These are phyloP conservation scores for Urtica urens DNA, from an alignment of 306 rosid genomes.

Conservation along the genomic window DNA sequence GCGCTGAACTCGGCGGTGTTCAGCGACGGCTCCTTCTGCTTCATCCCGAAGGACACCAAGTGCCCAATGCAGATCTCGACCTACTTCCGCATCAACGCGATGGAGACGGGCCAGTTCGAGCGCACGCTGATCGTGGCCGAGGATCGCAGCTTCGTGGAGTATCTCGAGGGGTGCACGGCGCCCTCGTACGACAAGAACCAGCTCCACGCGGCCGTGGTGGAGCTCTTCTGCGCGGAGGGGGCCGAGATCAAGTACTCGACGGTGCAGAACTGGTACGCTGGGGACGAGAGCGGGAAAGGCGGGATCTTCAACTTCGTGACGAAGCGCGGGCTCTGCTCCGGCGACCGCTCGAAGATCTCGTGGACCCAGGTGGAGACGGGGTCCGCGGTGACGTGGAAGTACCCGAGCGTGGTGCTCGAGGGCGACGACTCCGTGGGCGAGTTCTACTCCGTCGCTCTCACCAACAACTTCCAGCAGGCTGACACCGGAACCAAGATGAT, in stretches of 20 bases:
- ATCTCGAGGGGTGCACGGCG: constrained; percentile 89
- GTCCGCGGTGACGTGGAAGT: constrained; percentile 89
- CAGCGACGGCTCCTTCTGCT: constrained; percentile 84
- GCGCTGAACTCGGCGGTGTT: constrained; percentile 79
- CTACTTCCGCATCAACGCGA: constrained; percentile 68
- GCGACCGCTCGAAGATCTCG: constrained; percentile 62
- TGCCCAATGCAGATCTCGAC: constrained; percentile 94
- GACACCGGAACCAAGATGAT: constrained; percentile 96
- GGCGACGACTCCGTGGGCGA: constrained; percentile 87
- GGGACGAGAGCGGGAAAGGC: constrained; percentile 76
- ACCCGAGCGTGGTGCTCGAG: constrained; percentile 88
- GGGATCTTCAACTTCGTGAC: constrained; percentile 80
- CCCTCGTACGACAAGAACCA: constrained; percentile 85
- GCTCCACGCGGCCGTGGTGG: constrained; percentile 95
- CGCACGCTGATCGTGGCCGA: constrained; percentile 89
- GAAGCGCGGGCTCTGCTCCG: constrained; percentile 78
- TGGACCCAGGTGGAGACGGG: constrained; percentile 98
- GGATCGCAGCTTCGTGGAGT: constrained; percentile 77
- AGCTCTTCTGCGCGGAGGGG: constrained; percentile 55
- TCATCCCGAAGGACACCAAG: constrained; percentile 59
- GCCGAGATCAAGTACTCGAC: constrained; percentile 93
- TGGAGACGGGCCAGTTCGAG: constrained; percentile 90
- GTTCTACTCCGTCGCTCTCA: constrained; percentile 85
- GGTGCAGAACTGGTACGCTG: constrained; percentile 93
- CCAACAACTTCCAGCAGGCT: constrained; percentile 83